Percentiles rank a stretch among this genome's conserved stretches.
These are phyloP conservation scores for Colletotrichum sansevieriae DNA, from an alignment of 2,329 filamentous ascomycete genomes.

Conservation along the genomic window DNA sequence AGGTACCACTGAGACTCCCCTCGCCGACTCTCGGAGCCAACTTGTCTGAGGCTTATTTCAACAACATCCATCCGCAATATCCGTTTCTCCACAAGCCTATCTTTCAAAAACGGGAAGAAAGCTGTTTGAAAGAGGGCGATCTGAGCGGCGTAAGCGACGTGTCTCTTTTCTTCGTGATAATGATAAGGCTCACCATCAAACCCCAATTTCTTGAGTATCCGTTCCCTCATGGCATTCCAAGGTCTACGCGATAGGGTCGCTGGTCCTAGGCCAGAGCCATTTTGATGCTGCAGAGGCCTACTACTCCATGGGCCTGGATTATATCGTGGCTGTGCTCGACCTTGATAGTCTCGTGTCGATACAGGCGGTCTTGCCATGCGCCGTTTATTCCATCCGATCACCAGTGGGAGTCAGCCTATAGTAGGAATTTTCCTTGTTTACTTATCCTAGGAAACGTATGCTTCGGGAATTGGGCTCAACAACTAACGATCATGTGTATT, in stretches of 20 bases:
- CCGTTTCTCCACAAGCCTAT: slow-evolving; percentile 54
- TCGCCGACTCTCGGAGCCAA: slow-evolving; percentile 32
- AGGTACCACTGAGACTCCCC: slow-evolving; percentile 40
- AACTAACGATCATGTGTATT: not conserved
- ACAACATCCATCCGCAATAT: slow-evolving; percentile 54
- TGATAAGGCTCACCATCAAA: slow-evolving; percentile 25
- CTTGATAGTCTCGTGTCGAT: slow-evolving; percentile 50
- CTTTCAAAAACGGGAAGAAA: slow-evolving; percentile 49
- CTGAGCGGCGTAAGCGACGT: not conserved
- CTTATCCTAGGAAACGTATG: too few relatives aligned
- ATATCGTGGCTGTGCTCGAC: slow-evolving; percentile 42
- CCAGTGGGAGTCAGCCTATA: slow-evolving; percentile 47
- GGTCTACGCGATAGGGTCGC: slow-evolving; percentile 43
- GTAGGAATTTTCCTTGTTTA: slow-evolving; percentile 29
- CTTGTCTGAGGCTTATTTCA: slow-evolving; percentile 51
- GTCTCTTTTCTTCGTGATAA: slow-evolving; percentile 43
- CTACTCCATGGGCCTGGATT: slow-evolving; percentile 44
- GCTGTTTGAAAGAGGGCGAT: slow-evolving; percentile 39
- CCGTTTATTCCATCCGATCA: slow-evolving; percentile 50
- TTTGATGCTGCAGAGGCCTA: slow-evolving; percentile 25
- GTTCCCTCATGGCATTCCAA: not conserved
- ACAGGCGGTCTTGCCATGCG: slow-evolving; percentile 50
- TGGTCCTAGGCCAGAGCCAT: slow-evolving; percentile 30
- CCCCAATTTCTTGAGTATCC: not conserved
- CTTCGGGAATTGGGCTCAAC: too few relatives aligned